Conservation (phyloP, 495 filamentous ascomycete genomes). For the Trichoderma erinaceum region DNA sequence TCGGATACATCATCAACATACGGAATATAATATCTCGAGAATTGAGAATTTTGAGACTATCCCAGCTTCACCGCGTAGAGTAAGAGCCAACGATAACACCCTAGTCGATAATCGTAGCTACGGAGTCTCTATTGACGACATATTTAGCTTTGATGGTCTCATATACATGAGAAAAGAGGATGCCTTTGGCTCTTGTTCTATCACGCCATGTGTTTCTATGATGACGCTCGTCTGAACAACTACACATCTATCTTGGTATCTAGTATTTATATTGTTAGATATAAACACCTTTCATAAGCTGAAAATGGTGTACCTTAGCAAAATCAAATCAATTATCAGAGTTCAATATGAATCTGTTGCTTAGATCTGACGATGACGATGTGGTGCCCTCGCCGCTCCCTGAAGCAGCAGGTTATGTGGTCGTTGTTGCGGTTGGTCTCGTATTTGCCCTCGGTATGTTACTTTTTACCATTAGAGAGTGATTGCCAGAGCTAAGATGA, state of each 20-base stretch:
- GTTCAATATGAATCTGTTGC: not conserved
- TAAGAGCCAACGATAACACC: not conserved
- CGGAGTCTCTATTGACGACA: conserved; percentile 2
- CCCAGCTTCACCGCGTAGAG: not conserved
- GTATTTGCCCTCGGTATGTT: conserved; percentile 76
- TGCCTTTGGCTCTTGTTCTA: not conserved
- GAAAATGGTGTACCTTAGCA: not conserved
- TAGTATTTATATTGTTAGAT: not conserved
- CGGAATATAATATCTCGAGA: too few species aligned
- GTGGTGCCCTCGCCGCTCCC: not conserved
- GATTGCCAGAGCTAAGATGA: conserved; percentile 37
- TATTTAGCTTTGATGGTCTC: not conserved
- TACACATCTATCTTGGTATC: not conserved
- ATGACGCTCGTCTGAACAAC: not conserved
- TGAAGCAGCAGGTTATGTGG: conserved; percentile 73
- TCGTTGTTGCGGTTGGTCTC: conserved; percentile 71
- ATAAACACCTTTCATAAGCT: not conserved
- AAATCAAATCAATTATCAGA: too few species aligned
- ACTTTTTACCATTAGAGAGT: not conserved
- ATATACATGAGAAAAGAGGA: not conserved
- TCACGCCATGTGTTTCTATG: not conserved
- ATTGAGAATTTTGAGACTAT: not conserved
- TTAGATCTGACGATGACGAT: not conserved
- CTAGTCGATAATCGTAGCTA: not conserved
- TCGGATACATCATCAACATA: too few species aligned